phyloP scores from a whole-genome alignment of 805 yeast genomes.

The Monosporozyma unispora region DNA sequence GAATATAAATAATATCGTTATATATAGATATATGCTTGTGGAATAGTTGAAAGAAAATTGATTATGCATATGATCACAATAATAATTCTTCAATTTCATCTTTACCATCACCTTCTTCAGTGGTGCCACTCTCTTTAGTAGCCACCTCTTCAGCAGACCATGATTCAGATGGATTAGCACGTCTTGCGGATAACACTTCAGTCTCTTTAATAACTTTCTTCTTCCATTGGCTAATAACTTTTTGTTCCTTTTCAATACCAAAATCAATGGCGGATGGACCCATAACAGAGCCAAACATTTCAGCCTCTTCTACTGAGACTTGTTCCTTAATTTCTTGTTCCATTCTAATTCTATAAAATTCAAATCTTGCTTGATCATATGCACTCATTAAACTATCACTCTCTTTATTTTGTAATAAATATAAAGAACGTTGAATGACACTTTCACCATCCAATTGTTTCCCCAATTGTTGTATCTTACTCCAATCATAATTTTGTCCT shows the following conservation, averaged over 20 bases:
- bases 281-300: constrained; percentile 75
- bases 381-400: constrained; percentile 44
- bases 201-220: constrained; percentile 59
- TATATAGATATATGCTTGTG: not conserved
- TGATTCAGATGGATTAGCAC: constrained; percentile 27
- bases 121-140: not conserved
- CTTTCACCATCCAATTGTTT: constrained; percentile 84
- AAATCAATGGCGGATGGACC: constrained; percentile 51
- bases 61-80: not conserved
- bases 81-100: not conserved
- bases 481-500: constrained; percentile 67
- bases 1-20: not conserved
- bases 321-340: constrained; percentile 67
- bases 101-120: constrained; percentile 4
- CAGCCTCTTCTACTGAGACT: constrained; percentile 72
- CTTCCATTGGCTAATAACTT: constrained; percentile 64
- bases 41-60: not conserved
- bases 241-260: constrained; percentile 66
- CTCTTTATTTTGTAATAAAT: constrained; percentile 35
- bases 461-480: constrained; percentile 57
- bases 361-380: constrained; percentile 78
- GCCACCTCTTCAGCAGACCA: constrained; percentile 11
- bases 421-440: constrained; percentile 67
- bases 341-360: constrained; percentile 80
- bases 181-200: constrained; percentile 42